Conservation (phyloP, 257 asterid species). For the Cruciata laevipes region DNA sequence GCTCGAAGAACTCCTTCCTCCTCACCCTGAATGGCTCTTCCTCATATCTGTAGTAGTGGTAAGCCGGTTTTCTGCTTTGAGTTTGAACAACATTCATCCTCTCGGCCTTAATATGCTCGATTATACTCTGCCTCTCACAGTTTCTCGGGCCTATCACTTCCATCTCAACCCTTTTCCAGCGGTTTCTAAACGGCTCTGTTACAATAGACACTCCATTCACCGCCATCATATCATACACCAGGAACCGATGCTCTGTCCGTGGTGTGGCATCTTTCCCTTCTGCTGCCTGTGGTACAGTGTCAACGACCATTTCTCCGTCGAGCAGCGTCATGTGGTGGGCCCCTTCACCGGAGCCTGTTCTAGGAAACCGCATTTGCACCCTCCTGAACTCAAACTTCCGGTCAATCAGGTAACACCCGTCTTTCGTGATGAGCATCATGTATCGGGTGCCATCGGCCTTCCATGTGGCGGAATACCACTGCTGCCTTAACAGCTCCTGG, state of each 20-base stretch:
- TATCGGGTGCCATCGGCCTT: constrained; percentile 99
- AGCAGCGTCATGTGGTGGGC: constrained; percentile 87
- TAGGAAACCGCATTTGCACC: constrained; percentile 98
- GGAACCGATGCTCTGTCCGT: constrained; percentile 81
- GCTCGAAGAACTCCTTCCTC: background rate
- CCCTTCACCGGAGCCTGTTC: constrained; percentile 44
- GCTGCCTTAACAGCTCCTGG: constrained; percentile 63
- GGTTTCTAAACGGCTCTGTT: constrained; percentile 85
- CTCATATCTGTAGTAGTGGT: background rate
- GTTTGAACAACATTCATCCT: background rate
- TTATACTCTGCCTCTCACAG: constrained; percentile 45
- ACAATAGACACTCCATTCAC: constrained; percentile 54
- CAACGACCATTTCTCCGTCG: constrained; percentile 98
- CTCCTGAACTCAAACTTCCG: constrained; percentile 82
- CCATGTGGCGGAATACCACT: constrained; percentile 95
- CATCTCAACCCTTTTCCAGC: constrained; percentile 91
- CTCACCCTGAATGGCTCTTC: background rate
- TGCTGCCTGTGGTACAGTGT: constrained; percentile 25
- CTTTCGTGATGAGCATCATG: constrained; percentile 92
- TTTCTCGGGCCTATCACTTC: constrained; percentile 92
- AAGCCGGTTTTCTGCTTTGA: no score
- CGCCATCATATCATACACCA: constrained; percentile 97
- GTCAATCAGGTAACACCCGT: constrained; percentile 89
- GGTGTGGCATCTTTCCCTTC: constrained; percentile 51
- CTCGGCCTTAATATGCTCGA: constrained; percentile 31